Evolutionary conservation across 2,329 filamentous ascomycete genomes (phyloP).

Genomic region (Pseudomassariella vexata): DNA sequence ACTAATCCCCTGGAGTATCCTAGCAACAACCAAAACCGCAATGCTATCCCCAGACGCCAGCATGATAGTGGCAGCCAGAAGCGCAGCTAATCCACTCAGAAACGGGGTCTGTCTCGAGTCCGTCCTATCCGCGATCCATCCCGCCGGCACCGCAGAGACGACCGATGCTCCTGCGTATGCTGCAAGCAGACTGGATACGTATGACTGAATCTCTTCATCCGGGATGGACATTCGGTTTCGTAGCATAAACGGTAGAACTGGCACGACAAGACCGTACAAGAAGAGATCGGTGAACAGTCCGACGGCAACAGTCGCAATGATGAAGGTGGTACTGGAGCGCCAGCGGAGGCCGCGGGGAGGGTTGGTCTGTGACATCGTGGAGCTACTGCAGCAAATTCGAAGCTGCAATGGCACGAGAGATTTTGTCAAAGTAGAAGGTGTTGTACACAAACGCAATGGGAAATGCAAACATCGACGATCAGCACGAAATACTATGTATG

Average conservation of each 20-base stretch:
- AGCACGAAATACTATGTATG: too few relatives aligned
- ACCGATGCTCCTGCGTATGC: constrained; percentile 48
- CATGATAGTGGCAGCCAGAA: constrained; percentile 49
- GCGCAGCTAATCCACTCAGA: constrained; percentile 44
- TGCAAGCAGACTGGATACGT: constrained; percentile 47
- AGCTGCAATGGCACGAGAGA: too few relatives aligned
- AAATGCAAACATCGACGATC: too few relatives aligned
- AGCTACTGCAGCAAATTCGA: too few relatives aligned
- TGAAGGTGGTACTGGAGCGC: constrained; percentile 55
- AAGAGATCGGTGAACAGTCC: constrained; percentile 55
- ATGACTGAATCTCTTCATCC: constrained; percentile 40
- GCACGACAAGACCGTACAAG: constrained; percentile 53
- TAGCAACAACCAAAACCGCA: constrained; percentile 41
- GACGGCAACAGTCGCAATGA: constrained; percentile 48
- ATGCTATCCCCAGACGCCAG: constrained; percentile 45
- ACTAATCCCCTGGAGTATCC: constrained; percentile 51
- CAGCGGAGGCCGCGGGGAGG: constrained; percentile 26
- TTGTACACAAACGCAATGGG: too few relatives aligned
- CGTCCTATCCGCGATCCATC: constrained; percentile 48
- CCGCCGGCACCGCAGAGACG: constrained; percentile 43
- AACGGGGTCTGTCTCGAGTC: constrained; percentile 51
- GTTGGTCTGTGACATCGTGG: constrained; percentile 1
- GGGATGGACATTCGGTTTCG: constrained; percentile 42
- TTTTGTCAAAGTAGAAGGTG: too few relatives aligned
- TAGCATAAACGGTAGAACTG: constrained; percentile 53